Percentiles rank a stretch among this genome's conserved stretches.
These are phyloP conservation scores for Rhododendron vialii DNA, from an alignment of 148 eudicot species.

Conservation along the genomic window DNA sequence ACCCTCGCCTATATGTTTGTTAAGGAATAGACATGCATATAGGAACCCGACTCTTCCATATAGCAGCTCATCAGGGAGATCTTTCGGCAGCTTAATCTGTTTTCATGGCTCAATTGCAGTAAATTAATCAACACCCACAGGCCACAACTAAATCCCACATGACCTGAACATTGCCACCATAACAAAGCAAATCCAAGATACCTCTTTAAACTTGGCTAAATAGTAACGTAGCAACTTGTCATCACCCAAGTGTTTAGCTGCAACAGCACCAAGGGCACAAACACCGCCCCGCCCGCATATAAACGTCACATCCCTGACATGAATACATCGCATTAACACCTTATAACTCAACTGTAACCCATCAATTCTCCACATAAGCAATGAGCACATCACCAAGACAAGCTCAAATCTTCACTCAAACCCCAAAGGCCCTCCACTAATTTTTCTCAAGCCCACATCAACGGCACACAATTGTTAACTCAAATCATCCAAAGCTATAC, in stretches of 20 bases:
- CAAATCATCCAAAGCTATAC: background rate
- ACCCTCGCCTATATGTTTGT: constrained; percentile 49
- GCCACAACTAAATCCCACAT: background rate
- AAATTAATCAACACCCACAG: background rate
- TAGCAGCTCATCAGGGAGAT: constrained; percentile 48
- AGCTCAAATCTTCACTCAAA: background rate
- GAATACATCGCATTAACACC: background rate
- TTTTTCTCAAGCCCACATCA: background rate
- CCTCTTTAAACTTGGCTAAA: constrained; percentile 52
- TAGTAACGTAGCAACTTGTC: constrained; percentile 31
- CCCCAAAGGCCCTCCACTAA: background rate
- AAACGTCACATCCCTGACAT: constrained; percentile 52
- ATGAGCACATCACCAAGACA: too few relatives aligned
- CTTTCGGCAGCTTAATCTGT: constrained; percentile 36
- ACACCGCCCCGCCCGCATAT: constrained; percentile 60
- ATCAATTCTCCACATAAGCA: background rate
- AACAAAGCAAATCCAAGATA: constrained; percentile 2
- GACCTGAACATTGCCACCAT: background rate
- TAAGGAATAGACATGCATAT: constrained; percentile 53
- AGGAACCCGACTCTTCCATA: constrained; percentile 63
- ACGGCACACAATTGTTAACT: background rate
- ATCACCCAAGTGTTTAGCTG: constrained; percentile 47
- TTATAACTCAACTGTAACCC: background rate
- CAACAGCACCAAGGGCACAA: constrained; percentile 72
- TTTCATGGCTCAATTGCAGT: background rate